Percentiles rank a stretch among this genome's conserved stretches.
Conservation (phyloP, 2,329 filamentous ascomycete species). For the Aspergillus alliaceus region DNA sequence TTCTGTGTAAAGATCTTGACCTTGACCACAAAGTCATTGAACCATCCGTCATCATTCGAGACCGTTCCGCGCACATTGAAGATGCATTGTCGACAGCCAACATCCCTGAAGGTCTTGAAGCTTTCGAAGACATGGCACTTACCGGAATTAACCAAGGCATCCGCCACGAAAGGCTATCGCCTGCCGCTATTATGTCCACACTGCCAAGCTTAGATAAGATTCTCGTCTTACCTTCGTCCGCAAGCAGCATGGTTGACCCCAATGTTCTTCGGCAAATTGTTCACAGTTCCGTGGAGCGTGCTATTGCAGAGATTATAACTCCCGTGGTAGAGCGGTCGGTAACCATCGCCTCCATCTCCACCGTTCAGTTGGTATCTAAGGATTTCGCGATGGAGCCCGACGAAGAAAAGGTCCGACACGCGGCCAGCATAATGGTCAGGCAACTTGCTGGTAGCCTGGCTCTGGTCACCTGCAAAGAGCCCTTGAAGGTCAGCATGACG, state of each 20-base stretch:
- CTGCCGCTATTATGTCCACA: conserved; percentile 72
- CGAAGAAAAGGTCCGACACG: conserved; percentile 79
- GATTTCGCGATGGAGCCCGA: conserved; percentile 94
- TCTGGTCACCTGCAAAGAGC: conserved; percentile 97
- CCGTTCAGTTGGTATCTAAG: conserved; percentile 91
- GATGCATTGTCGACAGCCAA: conserved; percentile 56
- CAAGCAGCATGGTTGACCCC: conserved; percentile 74
- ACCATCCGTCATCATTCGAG: conserved; percentile 81
- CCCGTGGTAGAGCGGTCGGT: conserved; percentile 97
- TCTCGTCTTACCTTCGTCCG: conserved; percentile 74
- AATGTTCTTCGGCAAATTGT: conserved; percentile 72
- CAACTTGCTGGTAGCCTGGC: conserved; percentile 90
- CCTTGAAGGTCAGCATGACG: conserved; percentile 90
- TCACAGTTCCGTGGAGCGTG: conserved; percentile 79
- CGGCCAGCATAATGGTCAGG: conserved; percentile 92
- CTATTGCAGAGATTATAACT: conserved; percentile 93
- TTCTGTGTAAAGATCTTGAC: conserved; percentile 87
- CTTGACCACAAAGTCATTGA: conserved; percentile 92
- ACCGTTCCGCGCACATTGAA: conserved; percentile 66
- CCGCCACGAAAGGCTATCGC: conserved; percentile 70
- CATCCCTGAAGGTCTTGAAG: conserved; percentile 68
- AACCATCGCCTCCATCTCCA: conserved; percentile 95
- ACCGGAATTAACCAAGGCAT: conserved; percentile 70
- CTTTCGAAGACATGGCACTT: conserved; percentile 79
- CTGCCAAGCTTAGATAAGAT: conserved; percentile 81